Percentiles rank a stretch among this genome's conserved stretches.
Evolutionary conservation across 805 yeast species (phyloP).

Genomic region (Kregervanrija fluxuum): DNA sequence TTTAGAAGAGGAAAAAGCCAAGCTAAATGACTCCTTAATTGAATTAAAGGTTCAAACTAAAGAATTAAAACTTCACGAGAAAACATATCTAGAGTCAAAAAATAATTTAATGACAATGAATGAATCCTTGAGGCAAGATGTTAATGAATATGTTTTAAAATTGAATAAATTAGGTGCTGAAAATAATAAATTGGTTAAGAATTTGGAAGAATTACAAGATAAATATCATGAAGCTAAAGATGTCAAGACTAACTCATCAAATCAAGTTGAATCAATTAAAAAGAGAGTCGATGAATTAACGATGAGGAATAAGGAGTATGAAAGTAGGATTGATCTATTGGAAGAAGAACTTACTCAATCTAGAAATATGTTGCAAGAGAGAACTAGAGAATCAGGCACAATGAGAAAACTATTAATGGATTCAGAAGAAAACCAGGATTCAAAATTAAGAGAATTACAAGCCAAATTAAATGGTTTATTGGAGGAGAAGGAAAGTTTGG

Average conservation of each 20-base stretch:
- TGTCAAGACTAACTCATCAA: slow-evolving; percentile 21
- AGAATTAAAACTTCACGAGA: slow-evolving; percentile 32
- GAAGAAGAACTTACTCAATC: slow-evolving; percentile 82
- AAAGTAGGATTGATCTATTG: slow-evolving; percentile 51
- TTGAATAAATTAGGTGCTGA: slow-evolving; percentile 35
- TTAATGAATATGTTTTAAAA: slow-evolving; percentile 29
- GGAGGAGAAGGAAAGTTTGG: slow-evolving; percentile 59
- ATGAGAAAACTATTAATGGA: slow-evolving; percentile 65
- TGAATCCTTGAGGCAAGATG: slow-evolving; percentile 30
- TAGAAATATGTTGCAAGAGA: slow-evolving; percentile 65
- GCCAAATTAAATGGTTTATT: slow-evolving; percentile 40
- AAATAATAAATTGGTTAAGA: slow-evolving; percentile 33
- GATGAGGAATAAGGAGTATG: slow-evolving; percentile 61
- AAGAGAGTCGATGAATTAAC: slow-evolving; percentile 68
- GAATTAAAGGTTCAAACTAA: slow-evolving; percentile 34
- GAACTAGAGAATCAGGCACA: slow-evolving; percentile 70
- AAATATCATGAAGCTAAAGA: slow-evolving; percentile 32
- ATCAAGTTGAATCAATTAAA: slow-evolving; percentile 42
- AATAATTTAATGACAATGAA: slow-evolving; percentile 34
- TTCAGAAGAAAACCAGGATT: slow-evolving; percentile 50
- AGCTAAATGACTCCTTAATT: slow-evolving; percentile 31
- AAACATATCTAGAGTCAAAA: slow-evolving; percentile 31
- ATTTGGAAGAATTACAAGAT: slow-evolving; percentile 33
- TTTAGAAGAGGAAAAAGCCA: slow-evolving; percentile 33
- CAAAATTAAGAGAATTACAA: slow-evolving; percentile 47